phyloP scores from a whole-genome alignment of 2,329 filamentous ascomycete genomes.

The Cladosporium sp. region DNA sequence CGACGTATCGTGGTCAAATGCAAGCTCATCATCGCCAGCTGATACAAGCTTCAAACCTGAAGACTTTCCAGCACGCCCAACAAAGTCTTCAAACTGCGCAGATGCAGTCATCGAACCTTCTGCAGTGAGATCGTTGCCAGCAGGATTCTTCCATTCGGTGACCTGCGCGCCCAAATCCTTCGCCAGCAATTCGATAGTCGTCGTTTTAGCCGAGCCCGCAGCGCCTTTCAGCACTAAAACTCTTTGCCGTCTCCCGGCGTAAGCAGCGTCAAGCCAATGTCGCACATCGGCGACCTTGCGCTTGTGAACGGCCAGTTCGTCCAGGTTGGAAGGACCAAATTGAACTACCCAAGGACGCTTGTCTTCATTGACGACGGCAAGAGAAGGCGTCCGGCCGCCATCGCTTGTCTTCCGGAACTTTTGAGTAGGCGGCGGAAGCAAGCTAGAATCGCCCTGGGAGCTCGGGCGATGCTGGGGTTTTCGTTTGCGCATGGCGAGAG shows the following conservation, averaged over 20 bases:
- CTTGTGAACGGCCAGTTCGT: conserved; percentile 91
- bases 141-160: conserved; percentile 87
- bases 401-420: conserved; percentile 41
- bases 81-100: conserved; percentile 86
- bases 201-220: conserved; percentile 90
- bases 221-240: conserved; percentile 72
- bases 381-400: conserved; percentile 32
- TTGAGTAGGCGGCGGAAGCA: conserved; percentile 31
- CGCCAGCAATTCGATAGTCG: conserved; percentile 74
- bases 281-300: conserved; percentile 86
- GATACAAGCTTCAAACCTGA: conserved; percentile 57
- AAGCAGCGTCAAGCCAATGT: conserved; percentile 73
- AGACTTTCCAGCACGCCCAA: conserved; percentile 77
- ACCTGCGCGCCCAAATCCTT: conserved; percentile 72
- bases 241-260: conserved; percentile 48
- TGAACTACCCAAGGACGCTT: conserved; percentile 80
- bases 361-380: conserved; percentile 44
- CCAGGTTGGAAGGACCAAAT: conserved; percentile 69
- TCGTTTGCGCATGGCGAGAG: conserved; percentile 32
- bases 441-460: conserved; percentile 3
- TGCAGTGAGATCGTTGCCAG: conserved; percentile 54
- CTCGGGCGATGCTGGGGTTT: conserved; percentile 23
- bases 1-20: too few species aligned
- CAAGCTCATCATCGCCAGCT: not conserved
- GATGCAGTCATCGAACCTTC: conserved; percentile 67